These are phyloP conservation scores for Colletotrichum nymphaeae DNA, from an alignment of 2,329 filamentous ascomycete species.

Conservation along the genomic window DNA sequence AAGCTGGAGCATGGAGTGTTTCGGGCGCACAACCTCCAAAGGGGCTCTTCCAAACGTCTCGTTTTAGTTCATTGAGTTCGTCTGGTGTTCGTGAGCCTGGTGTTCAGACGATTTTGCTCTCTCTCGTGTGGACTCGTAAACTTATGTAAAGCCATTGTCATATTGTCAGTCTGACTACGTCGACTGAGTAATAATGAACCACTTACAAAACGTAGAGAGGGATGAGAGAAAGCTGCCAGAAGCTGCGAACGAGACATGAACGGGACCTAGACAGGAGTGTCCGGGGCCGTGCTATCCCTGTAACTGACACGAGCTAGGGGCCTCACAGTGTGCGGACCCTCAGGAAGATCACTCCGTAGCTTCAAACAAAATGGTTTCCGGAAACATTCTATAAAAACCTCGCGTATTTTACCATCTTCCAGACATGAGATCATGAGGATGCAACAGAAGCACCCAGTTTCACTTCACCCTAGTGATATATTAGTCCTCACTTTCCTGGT, in stretches of 20 bases:
- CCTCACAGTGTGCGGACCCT: neutral
- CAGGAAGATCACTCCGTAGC: neutral
- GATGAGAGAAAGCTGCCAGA: neutral
- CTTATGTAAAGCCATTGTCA: neutral
- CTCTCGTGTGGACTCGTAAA: neutral
- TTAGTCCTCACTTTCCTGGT: no score
- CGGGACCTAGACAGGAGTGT: neutral
- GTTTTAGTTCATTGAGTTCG: constrained; percentile 3
- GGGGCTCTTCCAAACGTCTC: neutral
- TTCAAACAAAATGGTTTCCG: neutral
- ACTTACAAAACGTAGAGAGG: neutral
- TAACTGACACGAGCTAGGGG: neutral
- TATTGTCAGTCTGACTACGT: neutral
- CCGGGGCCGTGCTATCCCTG: neutral
- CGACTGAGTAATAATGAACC: neutral
- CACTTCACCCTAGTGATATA: no score
- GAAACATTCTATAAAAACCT: neutral
- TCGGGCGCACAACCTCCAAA: constrained; percentile 18
- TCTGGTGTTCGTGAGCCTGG: neutral
- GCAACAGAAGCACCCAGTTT: neutral
- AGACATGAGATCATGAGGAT: neutral
- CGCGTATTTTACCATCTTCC: neutral
- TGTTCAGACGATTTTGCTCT: neutral
- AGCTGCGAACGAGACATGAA: neutral
- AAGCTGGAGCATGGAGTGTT: constrained; percentile 34